Conservation (phyloP, 805 yeast genomes). For the Nakazawaea wickerhamii region DNA sequence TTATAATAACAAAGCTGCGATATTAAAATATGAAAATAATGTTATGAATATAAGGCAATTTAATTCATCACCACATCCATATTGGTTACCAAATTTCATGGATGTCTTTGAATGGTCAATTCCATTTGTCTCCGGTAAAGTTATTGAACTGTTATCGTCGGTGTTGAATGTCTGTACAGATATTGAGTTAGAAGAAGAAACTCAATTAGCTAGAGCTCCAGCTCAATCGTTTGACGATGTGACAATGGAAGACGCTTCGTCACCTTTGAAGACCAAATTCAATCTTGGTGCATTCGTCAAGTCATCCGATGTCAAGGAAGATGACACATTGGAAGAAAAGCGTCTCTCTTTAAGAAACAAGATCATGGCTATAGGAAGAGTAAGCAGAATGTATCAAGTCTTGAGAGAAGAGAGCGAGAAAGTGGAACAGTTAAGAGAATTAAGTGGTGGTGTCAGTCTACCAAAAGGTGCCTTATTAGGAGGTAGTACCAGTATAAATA, state of each 20-base stretch:
- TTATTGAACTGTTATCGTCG: slow-evolving; percentile 87
- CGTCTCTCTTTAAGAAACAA: slow-evolving; percentile 66
- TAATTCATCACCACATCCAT: slow-evolving; percentile 90
- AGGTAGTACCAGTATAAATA: slow-evolving; percentile 75
- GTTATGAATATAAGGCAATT: slow-evolving; percentile 95
- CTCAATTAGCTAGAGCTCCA: slow-evolving; percentile 42
- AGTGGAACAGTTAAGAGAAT: slow-evolving; percentile 70
- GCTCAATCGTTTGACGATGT: slow-evolving; percentile 27
- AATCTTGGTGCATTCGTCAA: slow-evolving; percentile 11
- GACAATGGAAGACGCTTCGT: slow-evolving; percentile 9
- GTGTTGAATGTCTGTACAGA: slow-evolving; percentile 92
- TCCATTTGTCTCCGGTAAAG: slow-evolving; percentile 95
- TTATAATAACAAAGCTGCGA: slow-evolving; percentile 93
- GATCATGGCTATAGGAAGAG: slow-evolving; percentile 93
- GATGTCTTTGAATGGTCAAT: slow-evolving; percentile 96
- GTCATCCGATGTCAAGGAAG: slow-evolving; percentile 11
- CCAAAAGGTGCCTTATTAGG: slow-evolving; percentile 84
- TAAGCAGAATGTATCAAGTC: slow-evolving; percentile 86
- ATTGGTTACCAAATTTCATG: slow-evolving; percentile 95
- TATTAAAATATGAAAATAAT: slow-evolving; percentile 82
- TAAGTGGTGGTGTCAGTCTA: slow-evolving; percentile 60
- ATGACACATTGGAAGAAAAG: slow-evolving; percentile 24
- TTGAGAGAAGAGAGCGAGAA: slow-evolving; percentile 84
- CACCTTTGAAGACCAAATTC: slow-evolving; percentile 23
- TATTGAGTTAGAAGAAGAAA: slow-evolving; percentile 82